phyloP scores from a whole-genome alignment of 2,329 filamentous ascomycete species.

The Neophaeococcomyces mojaviensis region DNA sequence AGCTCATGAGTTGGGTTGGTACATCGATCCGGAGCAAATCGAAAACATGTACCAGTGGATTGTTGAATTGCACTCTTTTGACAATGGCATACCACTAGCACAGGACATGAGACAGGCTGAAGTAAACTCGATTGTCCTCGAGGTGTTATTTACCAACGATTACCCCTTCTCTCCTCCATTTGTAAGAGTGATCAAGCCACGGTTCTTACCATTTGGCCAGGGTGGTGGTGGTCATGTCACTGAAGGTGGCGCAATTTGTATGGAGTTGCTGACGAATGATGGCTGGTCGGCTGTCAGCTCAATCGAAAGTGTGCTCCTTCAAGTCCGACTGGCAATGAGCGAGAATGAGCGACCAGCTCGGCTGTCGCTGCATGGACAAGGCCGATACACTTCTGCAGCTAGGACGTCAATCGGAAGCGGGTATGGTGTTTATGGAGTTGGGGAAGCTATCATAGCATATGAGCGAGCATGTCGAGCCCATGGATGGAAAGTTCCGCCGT shows the following conservation, averaged over 20 bases:
- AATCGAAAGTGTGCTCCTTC: slow-evolving; percentile 72
- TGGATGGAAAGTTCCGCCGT: slow-evolving; percentile 64
- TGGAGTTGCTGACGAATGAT: slow-evolving; percentile 74
- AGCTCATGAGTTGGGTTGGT: slow-evolving; percentile 69
- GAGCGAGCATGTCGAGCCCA: slow-evolving; percentile 59
- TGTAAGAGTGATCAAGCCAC: slow-evolving; percentile 71
- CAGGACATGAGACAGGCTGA: slow-evolving; percentile 61
- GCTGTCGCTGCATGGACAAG: slow-evolving; percentile 32
- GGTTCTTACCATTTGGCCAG: slow-evolving; percentile 61
- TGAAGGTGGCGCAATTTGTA: slow-evolving; percentile 71
- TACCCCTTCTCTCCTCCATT: slow-evolving; percentile 78
- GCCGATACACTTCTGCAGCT: slow-evolving; percentile 4
- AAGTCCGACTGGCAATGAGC: slow-evolving; percentile 70
- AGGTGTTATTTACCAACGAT: slow-evolving; percentile 69
- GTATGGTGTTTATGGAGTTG: slow-evolving; percentile 54
- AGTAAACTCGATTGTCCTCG: slow-evolving; percentile 64
- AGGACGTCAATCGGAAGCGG: neutral
- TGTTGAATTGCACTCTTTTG: slow-evolving; percentile 79
- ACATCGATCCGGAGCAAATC: slow-evolving; percentile 60
- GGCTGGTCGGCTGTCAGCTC: slow-evolving; percentile 70
- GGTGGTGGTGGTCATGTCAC: slow-evolving; percentile 86
- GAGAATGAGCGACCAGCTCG: slow-evolving; percentile 65
- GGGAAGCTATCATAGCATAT: slow-evolving; percentile 68
- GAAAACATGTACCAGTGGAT: slow-evolving; percentile 86
- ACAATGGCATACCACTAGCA: slow-evolving; percentile 59